Base-by-base conservation (phyloP, 2,329 filamentous ascomycete species). In the Endoconidiophora laricicola region DNA sequence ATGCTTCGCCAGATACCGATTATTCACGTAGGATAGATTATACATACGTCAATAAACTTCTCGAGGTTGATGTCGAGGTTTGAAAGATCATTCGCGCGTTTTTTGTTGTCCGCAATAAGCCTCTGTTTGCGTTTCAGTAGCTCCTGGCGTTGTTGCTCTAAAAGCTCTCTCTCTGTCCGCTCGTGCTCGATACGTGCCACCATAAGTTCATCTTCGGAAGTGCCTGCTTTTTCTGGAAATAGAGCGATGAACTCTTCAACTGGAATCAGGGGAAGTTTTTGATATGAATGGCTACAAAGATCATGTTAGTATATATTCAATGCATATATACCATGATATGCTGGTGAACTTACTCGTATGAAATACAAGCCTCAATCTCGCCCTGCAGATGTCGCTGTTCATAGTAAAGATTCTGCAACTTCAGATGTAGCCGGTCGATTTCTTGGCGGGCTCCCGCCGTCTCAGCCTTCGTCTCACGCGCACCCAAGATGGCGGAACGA, bases 391-490 rank as follows among this genome's bases (percentile, higher is more conserved):
- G 87, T 49, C 86, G 74, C 67, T 96, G 88, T 65, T 98, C 90
- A 61, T 98, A 98, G 63, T 91, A 93, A 6, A 98, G 69, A 60
- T 98, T 98, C 65, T 96, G 90, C 50, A 98, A 72, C 60, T 94
- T 85, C 37, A 98, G 72, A 62, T 96, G 88, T 54, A 98, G 71
- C 46, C 81, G 78, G 62, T 98, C 91, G 56, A 96, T 86, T 65
- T 94, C 86, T 59, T 90, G 84, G 45, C 88, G 79, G 45, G 83
- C 84, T 63, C 94, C 86, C 26, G 86, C 83, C 0, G 91, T 96
- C 57, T 78, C 71, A 48, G 83, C 72, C 63, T 96, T 96, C 12
- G 88, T 94, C 57, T 86, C 79, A 56, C 91, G 79, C 26, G 87
- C 85, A 26, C 78, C 74, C 58, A 94, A 74, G 56, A 88, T 79